Evolutionary conservation across 2,329 filamentous ascomycete genomes (phyloP), one percentile per base, ranked within the genome.

Genomic region (Parastagonospora avenae): DNA sequence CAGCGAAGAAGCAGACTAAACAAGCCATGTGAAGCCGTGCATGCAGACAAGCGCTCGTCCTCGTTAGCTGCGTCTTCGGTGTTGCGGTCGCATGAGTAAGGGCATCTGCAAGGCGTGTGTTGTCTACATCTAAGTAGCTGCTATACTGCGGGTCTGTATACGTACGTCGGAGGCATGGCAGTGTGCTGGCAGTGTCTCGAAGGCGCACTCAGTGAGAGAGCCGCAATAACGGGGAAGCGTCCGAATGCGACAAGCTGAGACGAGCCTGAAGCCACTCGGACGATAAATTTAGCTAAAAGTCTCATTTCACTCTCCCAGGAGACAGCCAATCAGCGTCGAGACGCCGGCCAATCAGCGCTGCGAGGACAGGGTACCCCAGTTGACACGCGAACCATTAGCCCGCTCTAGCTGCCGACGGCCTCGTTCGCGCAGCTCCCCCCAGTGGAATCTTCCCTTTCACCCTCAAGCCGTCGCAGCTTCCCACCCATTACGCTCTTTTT

Each of bases 401-500:
- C 38, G 51, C 32, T 40, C 39, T 41, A 46, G 42, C 53, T 50
- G 50, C 49, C 45, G 48, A 44, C 35, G 19, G 27, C 32, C 46
- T 43, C 39, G 39, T 19, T 29, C 28, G 40, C 46, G 42, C 52
- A 46, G 46, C 48, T 40, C 51, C 46, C 52, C 43, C 48, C 48
- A 48, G 48, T 16, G 33, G 46, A 46, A 41, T 56, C 54, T 45
- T 49, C 35, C 45, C 50, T 37, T 55, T 46, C 62, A 31, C 61
- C 61, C 64, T 60, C 67, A 62, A 61, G 54, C 64, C 53, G 64
- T 67, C 65, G 67, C 63, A 71, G 67, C 65, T 69, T 60, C 67
- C 63, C 64, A 67, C 66, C 68, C 68, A 60, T 40, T 66, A 72
- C 69, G 70, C 66, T 68, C 66, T 71, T 68, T 61, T 29, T n/a